A percentile compares a stretch with the other conserved stretches of the same genome.
These are phyloP conservation scores for Pyrus betulifolia DNA, from an alignment of 306 rosid species.

Conservation along the genomic window DNA sequence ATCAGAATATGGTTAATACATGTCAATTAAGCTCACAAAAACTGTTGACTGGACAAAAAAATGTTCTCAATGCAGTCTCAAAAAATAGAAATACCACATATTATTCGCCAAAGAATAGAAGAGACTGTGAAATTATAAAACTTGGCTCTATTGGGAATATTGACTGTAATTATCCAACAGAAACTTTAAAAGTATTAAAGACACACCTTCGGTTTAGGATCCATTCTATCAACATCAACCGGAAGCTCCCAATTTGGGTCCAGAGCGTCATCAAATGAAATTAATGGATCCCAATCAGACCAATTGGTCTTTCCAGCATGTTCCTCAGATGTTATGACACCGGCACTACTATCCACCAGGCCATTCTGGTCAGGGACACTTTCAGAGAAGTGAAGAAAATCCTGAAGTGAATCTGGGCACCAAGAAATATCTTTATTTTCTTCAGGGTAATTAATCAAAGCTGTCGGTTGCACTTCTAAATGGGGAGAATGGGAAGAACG, in stretches of 20 bases:
- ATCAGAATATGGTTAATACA: conserved; percentile 13
- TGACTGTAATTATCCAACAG: neutral
- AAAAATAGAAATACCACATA: neutral
- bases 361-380: conserved; percentile 44
- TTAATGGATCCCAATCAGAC: conserved; percentile 72
- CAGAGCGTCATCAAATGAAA: conserved; percentile 40
- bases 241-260: conserved; percentile 77
- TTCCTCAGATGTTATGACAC: conserved; percentile 37
- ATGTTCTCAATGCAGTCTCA: neutral
- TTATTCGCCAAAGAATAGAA: neutral
- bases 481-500: conserved; percentile 19
- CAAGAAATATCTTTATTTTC: conserved; percentile 46
- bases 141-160: neutral
- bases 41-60: neutral
- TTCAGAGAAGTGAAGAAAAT: conserved; percentile 43
- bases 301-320: conserved; percentile 45
- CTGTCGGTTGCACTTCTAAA: conserved; percentile 33
- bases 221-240: conserved; percentile 33
- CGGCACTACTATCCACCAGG: conserved; percentile 38
- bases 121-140: neutral
- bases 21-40: neutral
- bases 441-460: conserved; percentile 30
- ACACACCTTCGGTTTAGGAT: conserved; percentile 55
- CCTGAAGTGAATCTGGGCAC: conserved; percentile 59
- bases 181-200: conserved; percentile 12